Conservation (phyloP, 1,284 basidiomycete genomes). For the Abortiporus biennis region DNA sequence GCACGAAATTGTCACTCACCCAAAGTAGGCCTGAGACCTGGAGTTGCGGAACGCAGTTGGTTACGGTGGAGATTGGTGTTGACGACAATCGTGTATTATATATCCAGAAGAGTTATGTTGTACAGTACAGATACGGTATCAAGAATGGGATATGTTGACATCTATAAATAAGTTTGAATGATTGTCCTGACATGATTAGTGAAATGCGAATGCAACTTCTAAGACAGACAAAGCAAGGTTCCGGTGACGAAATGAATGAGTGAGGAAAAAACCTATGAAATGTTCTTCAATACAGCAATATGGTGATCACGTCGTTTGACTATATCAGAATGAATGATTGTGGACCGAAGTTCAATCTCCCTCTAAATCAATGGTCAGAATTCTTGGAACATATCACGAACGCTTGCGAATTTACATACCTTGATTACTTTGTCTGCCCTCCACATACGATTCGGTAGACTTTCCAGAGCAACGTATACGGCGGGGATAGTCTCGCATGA, state of each 20-base stretch:
- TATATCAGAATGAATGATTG: slow-evolving; percentile 65
- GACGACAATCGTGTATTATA: background rate
- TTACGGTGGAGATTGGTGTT: background rate
- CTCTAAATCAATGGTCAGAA: slow-evolving; percentile 31
- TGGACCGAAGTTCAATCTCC: slow-evolving; percentile 65
- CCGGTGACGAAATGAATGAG: no score
- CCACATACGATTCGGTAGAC: slow-evolving; percentile 88
- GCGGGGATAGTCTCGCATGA: slow-evolving; percentile 79
- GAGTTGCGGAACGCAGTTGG: background rate
- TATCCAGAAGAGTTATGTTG: background rate
- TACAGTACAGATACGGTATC: no score
- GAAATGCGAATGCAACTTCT: background rate
- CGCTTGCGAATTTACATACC: slow-evolving; percentile 45
- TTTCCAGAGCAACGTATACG: slow-evolving; percentile 82
- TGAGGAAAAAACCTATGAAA: no score
- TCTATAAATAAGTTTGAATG: no score
- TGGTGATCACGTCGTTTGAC: slow-evolving; percentile 59
- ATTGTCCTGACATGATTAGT: no score
- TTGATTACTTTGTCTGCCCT: slow-evolving; percentile 85
- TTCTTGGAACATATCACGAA: background rate
- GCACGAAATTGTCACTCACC: slow-evolving; percentile 10
- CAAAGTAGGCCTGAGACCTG: no score
- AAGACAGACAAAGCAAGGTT: no score
- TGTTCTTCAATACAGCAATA: slow-evolving; percentile 36
- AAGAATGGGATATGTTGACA: no score